Conservation (phyloP, 1,139 yeast genomes). For the Taphrina deformans region DNA sequence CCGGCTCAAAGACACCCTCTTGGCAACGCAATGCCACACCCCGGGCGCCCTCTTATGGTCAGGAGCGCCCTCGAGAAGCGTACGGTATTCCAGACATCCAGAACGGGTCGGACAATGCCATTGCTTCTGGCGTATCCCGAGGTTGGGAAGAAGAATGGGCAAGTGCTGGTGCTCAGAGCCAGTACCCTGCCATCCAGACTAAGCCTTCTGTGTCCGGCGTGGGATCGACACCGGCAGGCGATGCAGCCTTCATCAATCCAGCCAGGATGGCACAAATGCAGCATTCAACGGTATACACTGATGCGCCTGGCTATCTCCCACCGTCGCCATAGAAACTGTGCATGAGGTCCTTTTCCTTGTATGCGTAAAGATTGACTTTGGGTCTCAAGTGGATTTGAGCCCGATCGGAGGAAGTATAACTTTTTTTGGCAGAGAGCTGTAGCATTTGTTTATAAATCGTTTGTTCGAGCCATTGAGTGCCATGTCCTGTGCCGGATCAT, state of each 20-base stretch:
- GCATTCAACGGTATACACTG: neutral
- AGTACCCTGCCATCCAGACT: neutral
- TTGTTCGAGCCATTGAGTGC: too few relatives aligned
- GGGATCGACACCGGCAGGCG: neutral
- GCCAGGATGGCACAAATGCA: constrained; percentile 21
- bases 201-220: neutral
- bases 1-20: constrained; percentile 22
- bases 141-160: constrained; percentile 30
- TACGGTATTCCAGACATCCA: neutral
- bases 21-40: constrained; percentile 6
- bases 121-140: constrained; percentile 7
- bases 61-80: neutral
- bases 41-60: constrained; percentile 2
- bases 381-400: too few relatives aligned
- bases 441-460: too few relatives aligned
- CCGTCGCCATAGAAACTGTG: neutral
- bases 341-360: too few relatives aligned
- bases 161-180: neutral
- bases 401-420: too few relatives aligned
- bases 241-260: constrained; percentile 15
- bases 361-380: too few relatives aligned
- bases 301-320: constrained; percentile 9
- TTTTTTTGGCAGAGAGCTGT: too few relatives aligned
- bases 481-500: too few relatives aligned
- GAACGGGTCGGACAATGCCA: neutral